Base-by-base conservation (phyloP, 805 yeast genomes). In the Candida manassasensis region DNA sequence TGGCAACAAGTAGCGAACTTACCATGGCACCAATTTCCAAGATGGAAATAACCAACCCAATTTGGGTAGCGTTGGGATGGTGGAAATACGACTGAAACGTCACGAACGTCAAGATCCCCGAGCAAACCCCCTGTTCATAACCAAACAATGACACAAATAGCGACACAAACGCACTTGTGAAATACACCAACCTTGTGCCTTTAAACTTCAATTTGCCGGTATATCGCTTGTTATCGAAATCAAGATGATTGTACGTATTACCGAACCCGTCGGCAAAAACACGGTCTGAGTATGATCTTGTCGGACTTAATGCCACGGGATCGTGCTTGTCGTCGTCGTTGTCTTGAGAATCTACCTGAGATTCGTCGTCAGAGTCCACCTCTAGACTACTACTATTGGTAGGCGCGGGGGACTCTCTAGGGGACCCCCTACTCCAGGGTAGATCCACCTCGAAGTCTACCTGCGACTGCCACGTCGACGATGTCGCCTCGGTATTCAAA, bases 31-130 rank as follows among this genome's bases (percentile, higher is more conserved):
- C 96, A 19, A 88, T 72, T 59, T 88, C 96, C 36, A 88, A 66
- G 37, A 88, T 82, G 11, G 95, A 88, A 9, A 88, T 93, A 73
- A 88, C 82, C 2, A 90, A 75, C 14, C 96, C 97, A 27, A 87
- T 75, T 41, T 75, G 72, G 1, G 86, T 72, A 11, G 93, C 73
- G 3, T 80, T 63, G 1, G 97, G 97, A 31, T 84, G 51, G 45
- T 79, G 53, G 59, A 85, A 88, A 57, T 81, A 85, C 14, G 63
- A 64, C 41, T 73, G 73, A 59, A 88, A 88, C 37, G 81, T 72
- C 6, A 69, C 71, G 33, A 84, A 87, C 2, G 93, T 83, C 35
- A 89, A 64, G 30, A 89, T 77, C 2, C 96, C 95, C 31, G 88
- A 79, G 77, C 89, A 85, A 32, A 87, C 95, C 39, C 96, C 96